Base-by-base conservation (phyloP, 75 land plant genomes). In the Larix kaempferi region DNA sequence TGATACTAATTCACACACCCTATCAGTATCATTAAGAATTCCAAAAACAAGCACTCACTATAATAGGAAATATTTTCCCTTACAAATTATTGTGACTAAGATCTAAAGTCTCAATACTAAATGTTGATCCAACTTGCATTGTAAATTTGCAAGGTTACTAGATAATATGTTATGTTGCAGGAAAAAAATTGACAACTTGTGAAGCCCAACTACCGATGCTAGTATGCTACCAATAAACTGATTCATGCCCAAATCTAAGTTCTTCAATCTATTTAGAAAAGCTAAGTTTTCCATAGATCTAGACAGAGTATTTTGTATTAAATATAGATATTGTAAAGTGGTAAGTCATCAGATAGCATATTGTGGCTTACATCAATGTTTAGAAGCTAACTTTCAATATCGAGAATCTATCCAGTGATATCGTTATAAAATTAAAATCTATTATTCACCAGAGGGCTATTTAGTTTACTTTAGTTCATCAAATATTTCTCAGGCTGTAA, bases 161-260 rank as follows among this genome's bases (percentile, higher is more conserved):
- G 85, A 60, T 49, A 88, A 75, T 61, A 73, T 76, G 77, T 88
- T 88, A 57, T 83, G 80, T 77, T 88, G 90, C 41, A 88, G 83
- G 52, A 85, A 56, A 14, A 85, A 6, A 0, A 84, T 59, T 3
- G 87, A 71, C 15, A 84, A 71, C 2, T 21, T 16, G 0, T 78
- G 66, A n/a, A 56, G 44, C 5, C 76, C 14, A 58, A 88, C 85
- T 35, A 85, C 23, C 6, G 73, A 14, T 14, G 76, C 14, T 5
- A 87, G 90, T 61, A 88, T 63, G 57, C 82, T 61, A 65, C 90
- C 90, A 76, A n/a, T 75, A 73, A 88, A 85, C 23, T 26, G 27
- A 78, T 88, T 88, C 81, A 73, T 65, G 77, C 83, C 78, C 21
- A 85, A 44, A 67, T 88, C 90, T 59, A 88, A 82, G 77, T 69